A percentile compares a stretch with the other conserved stretches of the same genome.
Evolutionary conservation across 164 flowering plant species (phyloP).

Genomic region (Kingdonia uniflora): DNA sequence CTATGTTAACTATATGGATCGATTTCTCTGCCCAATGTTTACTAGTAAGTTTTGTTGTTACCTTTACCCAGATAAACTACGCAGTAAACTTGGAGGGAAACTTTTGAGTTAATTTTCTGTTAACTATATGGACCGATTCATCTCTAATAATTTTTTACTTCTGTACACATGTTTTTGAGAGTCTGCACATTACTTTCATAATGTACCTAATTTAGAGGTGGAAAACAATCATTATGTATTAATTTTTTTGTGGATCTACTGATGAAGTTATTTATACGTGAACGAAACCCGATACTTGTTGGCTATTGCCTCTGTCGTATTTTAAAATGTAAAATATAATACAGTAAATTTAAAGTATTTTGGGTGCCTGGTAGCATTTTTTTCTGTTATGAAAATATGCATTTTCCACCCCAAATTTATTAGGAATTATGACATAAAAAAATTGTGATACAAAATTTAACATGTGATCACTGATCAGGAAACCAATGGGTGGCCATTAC

Average conservation of each 20-base stretch:
- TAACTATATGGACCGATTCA: background rate
- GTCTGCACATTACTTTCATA: background rate
- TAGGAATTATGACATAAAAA: background rate
- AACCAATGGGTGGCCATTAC: conserved; percentile 48
- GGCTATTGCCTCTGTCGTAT: too few species aligned
- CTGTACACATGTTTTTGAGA: background rate
- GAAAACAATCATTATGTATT: too few species aligned
- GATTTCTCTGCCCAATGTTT: conserved; percentile 42
- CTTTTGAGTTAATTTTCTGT: background rate
- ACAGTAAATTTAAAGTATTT: too few species aligned
- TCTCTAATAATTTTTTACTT: background rate
- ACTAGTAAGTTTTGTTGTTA: conserved; percentile 30
- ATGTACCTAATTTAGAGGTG: background rate
- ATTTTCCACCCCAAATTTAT: background rate
- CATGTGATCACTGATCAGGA: too few species aligned
- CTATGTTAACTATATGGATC: conserved; percentile 58
- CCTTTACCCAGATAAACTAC: too few species aligned
- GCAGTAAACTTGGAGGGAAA: too few species aligned
- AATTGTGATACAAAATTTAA: background rate
- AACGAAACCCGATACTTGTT: too few species aligned
- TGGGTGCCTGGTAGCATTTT: background rate
- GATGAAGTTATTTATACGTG: too few species aligned
- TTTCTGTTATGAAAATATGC: background rate
- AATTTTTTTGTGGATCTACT: too few species aligned
- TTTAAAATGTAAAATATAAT: too few species aligned